Conservation (phyloP, 495 filamentous ascomycete genomes). For the Annulohypoxylon maeteangense region DNA sequence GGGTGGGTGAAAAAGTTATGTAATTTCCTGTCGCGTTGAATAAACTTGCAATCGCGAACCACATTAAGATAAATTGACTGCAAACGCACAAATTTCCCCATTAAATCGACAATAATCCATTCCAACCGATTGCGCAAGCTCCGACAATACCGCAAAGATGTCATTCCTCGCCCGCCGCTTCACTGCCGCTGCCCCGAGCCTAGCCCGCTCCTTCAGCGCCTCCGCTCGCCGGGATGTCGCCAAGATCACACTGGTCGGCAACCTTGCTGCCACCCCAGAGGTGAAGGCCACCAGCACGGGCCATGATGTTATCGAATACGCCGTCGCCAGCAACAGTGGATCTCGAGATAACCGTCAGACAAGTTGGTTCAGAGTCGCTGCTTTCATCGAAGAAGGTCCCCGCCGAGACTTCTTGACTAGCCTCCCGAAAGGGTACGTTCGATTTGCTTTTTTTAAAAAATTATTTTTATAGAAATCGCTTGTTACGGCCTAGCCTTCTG, state of each 20-base stretch:
- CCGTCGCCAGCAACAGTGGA: constrained; percentile 69
- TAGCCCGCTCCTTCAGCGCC: constrained; percentile 65
- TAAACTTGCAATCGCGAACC: constrained; percentile 21
- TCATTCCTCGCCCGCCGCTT: constrained; percentile 55
- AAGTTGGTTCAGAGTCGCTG: constrained; percentile 79
- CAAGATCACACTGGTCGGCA: constrained; percentile 77
- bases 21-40: constrained; percentile 32
- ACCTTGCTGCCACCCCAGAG: constrained; percentile 77
- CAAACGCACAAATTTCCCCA: constrained; percentile 6
- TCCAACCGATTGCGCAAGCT: background rate
- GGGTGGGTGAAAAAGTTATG: constrained; percentile 5
- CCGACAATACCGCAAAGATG: constrained; percentile 3
- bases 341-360: constrained; percentile 69
- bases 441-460: background rate
- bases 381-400: constrained; percentile 69
- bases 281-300: constrained; percentile 71
- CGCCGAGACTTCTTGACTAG: constrained; percentile 71
- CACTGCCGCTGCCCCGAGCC: constrained; percentile 52
- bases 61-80: background rate
- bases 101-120: background rate
- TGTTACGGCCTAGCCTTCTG: background rate
- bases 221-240: constrained; percentile 67
- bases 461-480: background rate
- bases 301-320: constrained; percentile 73
- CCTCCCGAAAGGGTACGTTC: constrained; percentile 81